Percentiles rank a stretch among this genome's conserved stretches.
Evolutionary conservation across 2,329 filamentous ascomycete genomes (phyloP).

Genomic region (Microsporum audouinii): DNA sequence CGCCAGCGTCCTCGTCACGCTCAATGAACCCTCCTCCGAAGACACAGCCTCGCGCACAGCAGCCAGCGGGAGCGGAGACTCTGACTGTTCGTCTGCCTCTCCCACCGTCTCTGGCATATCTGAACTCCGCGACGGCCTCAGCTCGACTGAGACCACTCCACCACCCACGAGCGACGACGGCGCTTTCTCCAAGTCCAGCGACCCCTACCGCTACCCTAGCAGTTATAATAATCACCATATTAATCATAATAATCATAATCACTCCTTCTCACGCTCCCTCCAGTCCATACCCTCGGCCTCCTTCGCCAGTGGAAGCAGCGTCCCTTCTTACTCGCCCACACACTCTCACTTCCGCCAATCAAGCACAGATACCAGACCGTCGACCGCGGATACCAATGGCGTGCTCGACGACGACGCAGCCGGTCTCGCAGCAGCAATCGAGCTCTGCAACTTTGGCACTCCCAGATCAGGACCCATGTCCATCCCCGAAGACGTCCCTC

Average conservation of each 20-base stretch:
- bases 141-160: constrained; percentile 86
- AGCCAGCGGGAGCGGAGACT: constrained; percentile 49
- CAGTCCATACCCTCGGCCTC: constrained; percentile 52
- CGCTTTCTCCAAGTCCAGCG: constrained; percentile 35
- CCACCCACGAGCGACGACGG: constrained; percentile 64
- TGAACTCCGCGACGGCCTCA: constrained; percentile 58
- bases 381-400: constrained; percentile 61
- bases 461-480: constrained; percentile 53
- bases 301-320: constrained; percentile 46
- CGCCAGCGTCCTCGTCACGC: constrained; percentile 86
- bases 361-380: constrained; percentile 64
- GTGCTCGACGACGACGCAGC: constrained; percentile 69
- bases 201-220: constrained; percentile 36
- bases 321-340: constrained; percentile 38
- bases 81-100: constrained; percentile 71
- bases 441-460: constrained; percentile 79
- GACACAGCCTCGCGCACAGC: constrained; percentile 57
- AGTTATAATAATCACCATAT: constrained; percentile 14
- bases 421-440: constrained; percentile 79
- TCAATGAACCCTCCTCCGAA: constrained; percentile 61
- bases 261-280: constrained; percentile 62
- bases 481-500: constrained; percentile 63
- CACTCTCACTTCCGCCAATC: constrained; percentile 55
- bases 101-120: constrained; percentile 72
- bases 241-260: constrained; percentile 24